Percentiles rank a stretch among this genome's conserved stretches.
phyloP scores from a whole-genome alignment of 176 grass and related monocot species.

The Musa beccarii region DNA sequence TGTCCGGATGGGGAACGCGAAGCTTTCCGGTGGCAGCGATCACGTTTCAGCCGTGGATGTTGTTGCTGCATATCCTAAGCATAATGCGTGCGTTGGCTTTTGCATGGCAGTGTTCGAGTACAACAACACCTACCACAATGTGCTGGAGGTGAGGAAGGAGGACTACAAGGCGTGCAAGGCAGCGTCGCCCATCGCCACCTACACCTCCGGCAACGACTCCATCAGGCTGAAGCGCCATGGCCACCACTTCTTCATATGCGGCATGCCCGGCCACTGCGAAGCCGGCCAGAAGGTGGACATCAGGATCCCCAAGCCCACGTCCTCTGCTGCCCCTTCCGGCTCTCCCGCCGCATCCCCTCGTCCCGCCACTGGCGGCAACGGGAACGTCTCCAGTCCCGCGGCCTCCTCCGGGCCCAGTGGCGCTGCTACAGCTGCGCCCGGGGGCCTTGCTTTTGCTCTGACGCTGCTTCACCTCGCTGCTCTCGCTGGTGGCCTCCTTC shows the following conservation, averaged over 20 bases:
- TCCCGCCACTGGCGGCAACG: neutral
- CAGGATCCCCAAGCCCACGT: slow-evolving; percentile 33
- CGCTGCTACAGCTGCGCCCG: neutral
- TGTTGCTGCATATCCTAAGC: too few species aligned
- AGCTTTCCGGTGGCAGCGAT: too few species aligned
- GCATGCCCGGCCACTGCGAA: slow-evolving; percentile 53
- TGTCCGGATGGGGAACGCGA: too few species aligned
- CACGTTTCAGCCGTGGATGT: too few species aligned
- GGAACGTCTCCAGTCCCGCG: neutral
- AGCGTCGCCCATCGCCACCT: slow-evolving; percentile 42
- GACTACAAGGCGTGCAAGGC: slow-evolving; percentile 50
- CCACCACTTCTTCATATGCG: slow-evolving; percentile 83
- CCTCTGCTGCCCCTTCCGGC: neutral
- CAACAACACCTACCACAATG: slow-evolving; percentile 78
- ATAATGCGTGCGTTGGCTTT: too few species aligned
- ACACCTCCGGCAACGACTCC: slow-evolving; percentile 73
- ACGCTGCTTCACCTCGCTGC: neutral
- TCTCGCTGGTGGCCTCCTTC: neutral
- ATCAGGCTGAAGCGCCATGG: slow-evolving; percentile 47
- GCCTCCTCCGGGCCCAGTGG: neutral
- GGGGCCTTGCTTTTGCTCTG: neutral
- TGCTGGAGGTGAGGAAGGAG: slow-evolving; percentile 64
- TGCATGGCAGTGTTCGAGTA: slow-evolving; percentile 54
- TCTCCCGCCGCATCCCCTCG: slow-evolving; percentile 1
- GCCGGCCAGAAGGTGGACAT: slow-evolving; percentile 74